These are phyloP conservation scores for Stenocarpella maydis DNA, from an alignment of 2,329 filamentous ascomycete species.

Conservation along the genomic window DNA sequence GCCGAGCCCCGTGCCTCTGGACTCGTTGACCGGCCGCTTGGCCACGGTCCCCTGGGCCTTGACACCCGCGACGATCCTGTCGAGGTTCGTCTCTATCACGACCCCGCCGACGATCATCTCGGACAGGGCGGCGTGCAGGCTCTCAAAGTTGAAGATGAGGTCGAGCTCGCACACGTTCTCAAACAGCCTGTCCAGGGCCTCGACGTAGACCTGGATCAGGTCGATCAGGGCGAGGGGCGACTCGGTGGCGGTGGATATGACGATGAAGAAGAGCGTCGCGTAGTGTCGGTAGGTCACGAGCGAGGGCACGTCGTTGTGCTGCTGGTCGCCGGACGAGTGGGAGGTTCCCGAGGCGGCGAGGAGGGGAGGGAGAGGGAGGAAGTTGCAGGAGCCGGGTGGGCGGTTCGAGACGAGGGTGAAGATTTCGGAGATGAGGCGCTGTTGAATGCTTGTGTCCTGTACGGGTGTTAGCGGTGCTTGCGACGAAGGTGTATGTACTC, in stretches of 20 bases:
- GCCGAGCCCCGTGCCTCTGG: slow-evolving; percentile 55
- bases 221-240: slow-evolving; percentile 95
- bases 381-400: slow-evolving; percentile 93
- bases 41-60: slow-evolving; percentile 78
- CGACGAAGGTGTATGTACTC: neutral
- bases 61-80: slow-evolving; percentile 88
- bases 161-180: slow-evolving; percentile 99
- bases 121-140: slow-evolving; percentile 85
- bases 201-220: slow-evolving; percentile 97
- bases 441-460: slow-evolving; percentile 96
- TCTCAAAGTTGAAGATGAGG: slow-evolving; percentile 99
- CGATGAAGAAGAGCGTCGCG: slow-evolving; percentile 97
- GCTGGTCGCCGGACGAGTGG: slow-evolving; percentile 68
- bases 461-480: neutral
- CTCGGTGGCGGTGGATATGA: slow-evolving; percentile 96
- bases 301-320: slow-evolving; percentile 85
- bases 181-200: slow-evolving; percentile 92
- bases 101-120: slow-evolving; percentile 98
- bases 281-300: slow-evolving; percentile 98
- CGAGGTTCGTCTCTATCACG: slow-evolving; percentile 89
- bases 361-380: slow-evolving; percentile 80
- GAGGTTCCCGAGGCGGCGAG: slow-evolving; percentile 70
- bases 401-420: slow-evolving; percentile 95
- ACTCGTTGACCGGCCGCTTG: slow-evolving; percentile 80
- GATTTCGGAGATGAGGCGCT: slow-evolving; percentile 96